Conservation (phyloP, 192 early-diverging fungal genomes). For the Backusella circina region DNA sequence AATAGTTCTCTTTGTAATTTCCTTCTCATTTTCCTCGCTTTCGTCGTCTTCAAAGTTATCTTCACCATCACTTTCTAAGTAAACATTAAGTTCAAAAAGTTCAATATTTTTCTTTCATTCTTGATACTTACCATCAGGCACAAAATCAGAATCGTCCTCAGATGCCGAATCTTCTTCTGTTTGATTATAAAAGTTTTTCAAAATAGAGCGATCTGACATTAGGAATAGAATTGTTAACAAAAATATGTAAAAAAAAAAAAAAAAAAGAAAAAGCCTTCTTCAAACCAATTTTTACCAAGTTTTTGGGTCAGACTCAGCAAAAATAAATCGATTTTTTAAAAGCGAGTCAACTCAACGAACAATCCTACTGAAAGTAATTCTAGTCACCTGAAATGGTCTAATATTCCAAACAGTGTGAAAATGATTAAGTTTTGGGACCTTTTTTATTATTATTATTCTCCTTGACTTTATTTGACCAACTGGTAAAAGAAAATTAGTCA, state of each 20-base stretch:
- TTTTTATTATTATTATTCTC: neutral
- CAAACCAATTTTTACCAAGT: neutral
- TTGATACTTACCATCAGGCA: slow-evolving; percentile 18
- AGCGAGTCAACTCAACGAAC: neutral
- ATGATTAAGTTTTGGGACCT: too few relatives aligned
- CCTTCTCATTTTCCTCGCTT: slow-evolving; percentile 15
- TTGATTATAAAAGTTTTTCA: slow-evolving; percentile 9
- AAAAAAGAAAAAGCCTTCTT: neutral
- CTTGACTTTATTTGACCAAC: too few relatives aligned
- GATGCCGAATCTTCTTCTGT: neutral
- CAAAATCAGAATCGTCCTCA: slow-evolving; percentile 25
- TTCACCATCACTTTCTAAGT: neutral
- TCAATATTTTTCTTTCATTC: neutral
- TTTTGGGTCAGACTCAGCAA: neutral
- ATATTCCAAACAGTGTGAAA: too few relatives aligned
- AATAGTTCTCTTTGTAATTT: neutral
- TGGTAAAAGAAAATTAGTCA: too few relatives aligned
- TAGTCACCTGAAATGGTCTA: too few relatives aligned
- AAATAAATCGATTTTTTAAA: neutral
- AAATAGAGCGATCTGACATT: neutral
- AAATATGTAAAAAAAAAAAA: neutral
- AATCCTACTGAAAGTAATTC: too few relatives aligned
- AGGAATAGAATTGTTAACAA: neutral
- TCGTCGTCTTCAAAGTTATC: slow-evolving; percentile 1
- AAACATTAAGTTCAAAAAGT: neutral